Conservation (phyloP, 2,329 filamentous ascomycete genomes). For the Penicillium brasilianum region DNA sequence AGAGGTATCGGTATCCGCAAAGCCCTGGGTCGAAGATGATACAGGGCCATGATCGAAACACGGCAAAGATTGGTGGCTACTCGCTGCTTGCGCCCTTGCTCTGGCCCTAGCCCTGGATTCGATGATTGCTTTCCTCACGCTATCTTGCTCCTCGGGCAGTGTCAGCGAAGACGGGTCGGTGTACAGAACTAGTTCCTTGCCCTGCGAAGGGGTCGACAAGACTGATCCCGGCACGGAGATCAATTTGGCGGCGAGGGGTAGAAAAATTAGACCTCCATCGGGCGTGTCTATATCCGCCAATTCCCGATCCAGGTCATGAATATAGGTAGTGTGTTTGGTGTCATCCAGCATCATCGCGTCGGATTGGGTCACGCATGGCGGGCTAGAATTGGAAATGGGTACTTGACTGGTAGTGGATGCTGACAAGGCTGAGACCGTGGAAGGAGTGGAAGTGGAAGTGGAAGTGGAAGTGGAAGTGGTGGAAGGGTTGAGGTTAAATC, state of each 20-base stretch:
- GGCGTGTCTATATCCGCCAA: constrained; percentile 71
- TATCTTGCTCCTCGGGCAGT: constrained; percentile 73
- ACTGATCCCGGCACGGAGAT: constrained; percentile 71
- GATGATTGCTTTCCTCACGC: constrained; percentile 79
- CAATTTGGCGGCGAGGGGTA: constrained; percentile 83
- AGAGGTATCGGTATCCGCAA: neutral
- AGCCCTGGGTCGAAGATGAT: neutral
- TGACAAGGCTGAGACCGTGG: neutral
- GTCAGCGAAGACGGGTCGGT: constrained; percentile 76
- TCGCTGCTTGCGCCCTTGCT: constrained; percentile 43
- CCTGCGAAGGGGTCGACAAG: constrained; percentile 57
- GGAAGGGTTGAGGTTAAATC: neutral
- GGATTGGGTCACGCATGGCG: constrained; percentile 34
- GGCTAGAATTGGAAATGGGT: neutral
- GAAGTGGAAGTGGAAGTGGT: neutral
- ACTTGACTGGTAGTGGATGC: neutral
- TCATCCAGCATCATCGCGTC: constrained; percentile 86
- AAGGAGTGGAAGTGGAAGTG: neutral
- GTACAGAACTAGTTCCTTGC: constrained; percentile 81
- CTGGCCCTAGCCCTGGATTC: constrained; percentile 74
- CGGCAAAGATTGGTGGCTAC: neutral
- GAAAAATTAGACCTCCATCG: constrained; percentile 69
- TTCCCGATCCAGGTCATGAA: constrained; percentile 88
- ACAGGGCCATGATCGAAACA: neutral
- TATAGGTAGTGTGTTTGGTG: constrained; percentile 84